Base-by-base conservation (phyloP, 73 alveolate genomes). In the Durusdinium trenchii region DNA sequence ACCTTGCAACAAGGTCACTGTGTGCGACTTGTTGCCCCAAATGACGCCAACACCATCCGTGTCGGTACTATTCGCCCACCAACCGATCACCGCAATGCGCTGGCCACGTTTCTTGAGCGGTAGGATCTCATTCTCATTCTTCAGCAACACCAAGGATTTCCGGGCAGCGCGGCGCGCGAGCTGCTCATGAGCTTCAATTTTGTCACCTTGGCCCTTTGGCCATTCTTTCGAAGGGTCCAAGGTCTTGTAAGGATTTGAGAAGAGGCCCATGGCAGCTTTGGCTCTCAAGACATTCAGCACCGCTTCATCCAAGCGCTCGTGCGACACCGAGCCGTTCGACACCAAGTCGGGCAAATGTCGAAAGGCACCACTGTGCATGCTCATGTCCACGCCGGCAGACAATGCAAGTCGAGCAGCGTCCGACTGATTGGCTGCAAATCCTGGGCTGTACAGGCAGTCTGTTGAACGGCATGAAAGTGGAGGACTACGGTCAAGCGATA, bases 331-430 rank as follows among this genome's bases (percentile, higher is more conserved):
- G 38, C 97, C 61, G n/a, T 35, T 20, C 36, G 89, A 26, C 54
- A 48, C 60, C 9, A 91, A 87, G 14, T 46, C n/a, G 12, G 97
- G 97, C 46, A 91, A 38, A 76, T 47, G 84, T 26, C 36, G 57
- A 35, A 69, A 91, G 42, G 36, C 60, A 12, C 97, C 97, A 38
- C 89, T 69, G 4, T 91, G 97, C 97, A 91, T 91, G 64, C 76
- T 46, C 97, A 91, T 91, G 97, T 91, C 97, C 30, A 69, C 43
- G 14, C 97, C 97, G 6, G 97, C 97, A 5, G 89, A 47, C 20
- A 91, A 60, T 0, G 97, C 36, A 43, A 91, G 46, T 46, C 87
- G 35, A 28, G 97, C 97, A 3, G 97, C 97, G n/a, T 91, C 97
- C 5, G 89, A 69, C 45, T 14, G 61, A 45, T 91, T 48, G 1